Conservation (phyloP, 2,329 filamentous ascomycete genomes). For the Xylariaceae sp. region DNA sequence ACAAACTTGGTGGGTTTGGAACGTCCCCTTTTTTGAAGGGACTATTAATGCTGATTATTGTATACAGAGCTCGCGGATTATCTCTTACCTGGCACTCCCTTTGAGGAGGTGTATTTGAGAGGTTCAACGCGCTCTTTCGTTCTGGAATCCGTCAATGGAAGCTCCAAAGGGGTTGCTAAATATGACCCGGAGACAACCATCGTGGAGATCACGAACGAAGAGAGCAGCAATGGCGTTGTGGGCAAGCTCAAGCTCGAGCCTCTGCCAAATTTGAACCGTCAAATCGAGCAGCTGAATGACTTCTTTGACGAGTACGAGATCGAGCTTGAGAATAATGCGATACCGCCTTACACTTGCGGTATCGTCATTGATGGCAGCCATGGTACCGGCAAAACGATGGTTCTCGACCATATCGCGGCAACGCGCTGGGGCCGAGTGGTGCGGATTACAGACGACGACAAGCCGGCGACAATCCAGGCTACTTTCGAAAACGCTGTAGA, state of each 20-base stretch:
- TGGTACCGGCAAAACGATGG: conserved; percentile 77
- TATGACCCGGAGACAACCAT: conserved; percentile 37
- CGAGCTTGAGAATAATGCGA: conserved; percentile 32
- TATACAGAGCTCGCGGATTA: conserved; percentile 56
- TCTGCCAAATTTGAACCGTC: conserved; percentile 63
- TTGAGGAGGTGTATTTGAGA: conserved; percentile 58
- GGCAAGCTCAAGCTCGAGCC: conserved; percentile 43
- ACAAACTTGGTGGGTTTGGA: conserved; percentile 25
- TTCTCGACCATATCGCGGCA: conserved; percentile 62
- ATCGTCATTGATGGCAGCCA: conserved; percentile 74
- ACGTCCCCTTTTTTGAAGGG: not conserved
- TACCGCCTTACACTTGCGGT: conserved; percentile 44
- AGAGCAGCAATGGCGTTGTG: conserved; percentile 24
- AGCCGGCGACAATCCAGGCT: conserved; percentile 56
- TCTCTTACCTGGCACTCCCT: conserved; percentile 62
- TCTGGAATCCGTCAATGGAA: conserved; percentile 50
- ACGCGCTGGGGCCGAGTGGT: conserved; percentile 68
- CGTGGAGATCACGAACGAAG: conserved; percentile 36
- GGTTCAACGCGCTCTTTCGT: conserved; percentile 58
- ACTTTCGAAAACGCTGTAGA: conserved; percentile 64
- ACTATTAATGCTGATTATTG: conserved; percentile 8
- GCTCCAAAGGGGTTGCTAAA: conserved; percentile 40
- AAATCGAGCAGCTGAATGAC: conserved; percentile 61
- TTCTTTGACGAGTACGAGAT: conserved; percentile 55
- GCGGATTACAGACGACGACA: conserved; percentile 52